These are phyloP conservation scores for Lolium multiflorum DNA, from an alignment of 176 grass and related monocot genomes.

Conservation along the genomic window DNA sequence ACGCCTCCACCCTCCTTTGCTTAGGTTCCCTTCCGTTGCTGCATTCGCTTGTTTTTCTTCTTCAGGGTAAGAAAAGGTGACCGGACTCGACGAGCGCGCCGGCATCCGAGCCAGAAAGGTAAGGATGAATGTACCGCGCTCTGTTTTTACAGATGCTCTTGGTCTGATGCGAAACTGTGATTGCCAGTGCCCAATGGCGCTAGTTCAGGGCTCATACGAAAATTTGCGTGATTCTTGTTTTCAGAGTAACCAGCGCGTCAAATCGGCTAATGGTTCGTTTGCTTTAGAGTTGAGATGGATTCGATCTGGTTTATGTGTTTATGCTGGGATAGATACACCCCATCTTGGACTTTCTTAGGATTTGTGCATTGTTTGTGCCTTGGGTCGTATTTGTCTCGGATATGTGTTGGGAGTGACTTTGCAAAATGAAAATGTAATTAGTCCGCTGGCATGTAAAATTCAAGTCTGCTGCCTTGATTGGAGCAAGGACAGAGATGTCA, in stretches of 20 bases:
- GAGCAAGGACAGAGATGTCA: too few species aligned
- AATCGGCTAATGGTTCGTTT: neutral
- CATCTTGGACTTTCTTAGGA: neutral
- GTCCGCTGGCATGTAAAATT: neutral
- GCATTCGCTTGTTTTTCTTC: neutral
- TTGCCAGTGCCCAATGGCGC: neutral
- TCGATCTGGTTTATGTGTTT: neutral
- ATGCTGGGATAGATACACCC: neutral
- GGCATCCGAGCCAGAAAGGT: neutral
- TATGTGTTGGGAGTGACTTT: neutral
- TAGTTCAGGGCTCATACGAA: neutral
- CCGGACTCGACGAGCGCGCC: neutral
- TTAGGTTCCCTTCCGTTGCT: neutral
- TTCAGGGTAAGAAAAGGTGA: conserved; percentile 5
- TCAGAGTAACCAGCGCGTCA: neutral
- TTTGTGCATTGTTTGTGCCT: neutral
- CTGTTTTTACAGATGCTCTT: neutral
- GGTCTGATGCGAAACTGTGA: neutral
- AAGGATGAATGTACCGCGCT: neutral
- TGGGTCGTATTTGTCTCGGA: neutral
- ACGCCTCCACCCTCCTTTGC: neutral
- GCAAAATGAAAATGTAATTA: neutral
- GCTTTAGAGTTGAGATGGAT: neutral
- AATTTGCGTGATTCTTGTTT: neutral
- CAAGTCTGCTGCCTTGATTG: neutral